Base-by-base conservation (phyloP, 768 basidiomycete species). In the Termitomyces sp. region DNA sequence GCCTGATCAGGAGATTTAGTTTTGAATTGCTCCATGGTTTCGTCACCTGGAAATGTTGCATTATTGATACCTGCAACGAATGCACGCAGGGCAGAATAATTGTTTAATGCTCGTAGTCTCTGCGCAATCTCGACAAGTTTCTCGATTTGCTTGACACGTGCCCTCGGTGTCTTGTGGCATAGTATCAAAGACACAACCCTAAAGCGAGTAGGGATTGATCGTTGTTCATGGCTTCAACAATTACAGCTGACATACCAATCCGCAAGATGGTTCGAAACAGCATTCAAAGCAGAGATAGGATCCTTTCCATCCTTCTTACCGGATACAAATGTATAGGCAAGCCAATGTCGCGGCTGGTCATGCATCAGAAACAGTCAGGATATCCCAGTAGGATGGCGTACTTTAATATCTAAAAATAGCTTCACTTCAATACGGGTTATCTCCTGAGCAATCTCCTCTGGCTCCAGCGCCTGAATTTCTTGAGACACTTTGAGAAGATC, bases 111-210 rank as follows among this genome's bases (percentile, higher is more conserved):
- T 33, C 96, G 87, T 42, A 99, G 78, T 55, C 84, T 83, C 57
- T 84, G 81, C 0, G 91, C 92, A 61, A 98, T 84, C 50, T 89
- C 85, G 26, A 94, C 85, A 58, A 98, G 87, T 67, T 92, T 92
- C 68, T 97, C 93, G 58, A 95, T 88, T 64, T 94, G 87, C 58
- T 79, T 83, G 4, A 87, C 90, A 42, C 96, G 86, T 45, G 78
- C 70, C 69, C 83, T 86, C 29, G 86, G 77, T 64, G 86, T 88
- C 64, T 92, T 87, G 57, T 95, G 92, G 57, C 90, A 90, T 15
- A 98, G 75, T 54, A 99, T 94, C 57, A 98, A 74, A 16, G 94
- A 94, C 9, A 88, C 85, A 51, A 94, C 91, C 94, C 95, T 96
- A 60, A 33, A 44, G 47, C 39, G 33, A 24, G 50, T 47, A 37